Evolutionary conservation across 768 basidiomycete genomes (phyloP).

Genomic region (Mycena polygramma): DNA sequence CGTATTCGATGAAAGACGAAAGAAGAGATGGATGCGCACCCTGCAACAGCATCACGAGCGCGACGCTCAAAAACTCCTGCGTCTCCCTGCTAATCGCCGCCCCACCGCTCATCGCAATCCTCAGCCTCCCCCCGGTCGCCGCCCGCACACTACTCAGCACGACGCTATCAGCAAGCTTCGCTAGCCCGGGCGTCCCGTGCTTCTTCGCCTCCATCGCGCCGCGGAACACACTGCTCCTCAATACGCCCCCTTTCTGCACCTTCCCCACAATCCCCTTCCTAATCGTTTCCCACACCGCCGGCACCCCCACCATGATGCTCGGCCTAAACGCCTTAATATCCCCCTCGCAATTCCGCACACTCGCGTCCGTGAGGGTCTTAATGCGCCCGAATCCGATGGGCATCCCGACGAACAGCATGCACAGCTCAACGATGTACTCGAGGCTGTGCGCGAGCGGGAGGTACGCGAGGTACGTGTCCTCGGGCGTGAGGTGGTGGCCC

Average conservation of each 20-base stretch:
- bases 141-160: slow-evolving; percentile 76
- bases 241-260: slow-evolving; percentile 73
- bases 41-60: slow-evolving; percentile 87
- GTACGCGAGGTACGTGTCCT: slow-evolving; percentile 88
- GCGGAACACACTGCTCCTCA: slow-evolving; percentile 86
- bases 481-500: slow-evolving; percentile 69
- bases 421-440: slow-evolving; percentile 93
- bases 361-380: slow-evolving; percentile 96
- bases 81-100: slow-evolving; percentile 89
- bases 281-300: slow-evolving; percentile 97
- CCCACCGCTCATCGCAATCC: slow-evolving; percentile 86
- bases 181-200: slow-evolving; percentile 73
- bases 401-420: slow-evolving; percentile 81
- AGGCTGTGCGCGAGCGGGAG: slow-evolving; percentile 95
- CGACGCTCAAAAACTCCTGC: slow-evolving; percentile 88
- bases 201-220: slow-evolving; percentile 84
- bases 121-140: slow-evolving; percentile 53
- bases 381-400: slow-evolving; percentile 91
- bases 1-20: too few relatives aligned
- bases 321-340: slow-evolving; percentile 89
- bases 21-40: slow-evolving; percentile 60
- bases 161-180: slow-evolving; percentile 76
- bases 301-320: slow-evolving; percentile 94
- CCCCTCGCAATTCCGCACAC: slow-evolving; percentile 88
- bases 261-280: slow-evolving; percentile 93